Evolutionary conservation across 495 filamentous ascomycete genomes (phyloP).

Genomic region (Gamarada debralockiae): DNA sequence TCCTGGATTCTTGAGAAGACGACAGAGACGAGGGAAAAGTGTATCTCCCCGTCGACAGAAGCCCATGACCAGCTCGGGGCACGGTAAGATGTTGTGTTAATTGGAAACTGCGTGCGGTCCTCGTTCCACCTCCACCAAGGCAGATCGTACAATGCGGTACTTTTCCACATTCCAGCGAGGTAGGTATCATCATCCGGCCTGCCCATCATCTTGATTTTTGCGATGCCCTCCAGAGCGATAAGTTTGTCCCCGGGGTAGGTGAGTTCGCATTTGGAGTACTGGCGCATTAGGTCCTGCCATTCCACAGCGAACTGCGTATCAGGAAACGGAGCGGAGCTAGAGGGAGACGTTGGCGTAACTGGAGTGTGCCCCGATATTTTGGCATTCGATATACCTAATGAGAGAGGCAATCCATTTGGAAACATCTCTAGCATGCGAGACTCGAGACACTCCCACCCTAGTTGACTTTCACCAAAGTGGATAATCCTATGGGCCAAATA

Average conservation of each 20-base stretch:
- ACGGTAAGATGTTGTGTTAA: not conserved
- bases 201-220: not conserved
- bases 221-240: not conserved
- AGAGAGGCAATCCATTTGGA: not conserved
- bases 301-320: not conserved
- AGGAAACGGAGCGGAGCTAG: not conserved
- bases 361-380: not conserved
- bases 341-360: not conserved
- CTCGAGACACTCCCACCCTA: constrained; percentile 1
- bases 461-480: constrained; percentile 1
- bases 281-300: not conserved
- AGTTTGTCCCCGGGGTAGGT: constrained; percentile 9
- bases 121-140: not conserved
- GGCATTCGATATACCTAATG: not conserved
- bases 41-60: constrained; percentile 8
- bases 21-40: not conserved
- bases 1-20: not conserved
- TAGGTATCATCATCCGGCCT: not conserved
- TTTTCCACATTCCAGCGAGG: constrained; percentile 7
- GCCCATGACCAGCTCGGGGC: constrained; percentile 13
- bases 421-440: not conserved
- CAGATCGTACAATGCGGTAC: not conserved
- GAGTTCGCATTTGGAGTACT: constrained; percentile 2
- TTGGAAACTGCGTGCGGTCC: not conserved
- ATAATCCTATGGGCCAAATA: not conserved